Percentiles rank a stretch among this genome's conserved stretches.
phyloP scores from a whole-genome alignment of 1,284 basidiomycete species.

The Wolfiporia cocos region DNA sequence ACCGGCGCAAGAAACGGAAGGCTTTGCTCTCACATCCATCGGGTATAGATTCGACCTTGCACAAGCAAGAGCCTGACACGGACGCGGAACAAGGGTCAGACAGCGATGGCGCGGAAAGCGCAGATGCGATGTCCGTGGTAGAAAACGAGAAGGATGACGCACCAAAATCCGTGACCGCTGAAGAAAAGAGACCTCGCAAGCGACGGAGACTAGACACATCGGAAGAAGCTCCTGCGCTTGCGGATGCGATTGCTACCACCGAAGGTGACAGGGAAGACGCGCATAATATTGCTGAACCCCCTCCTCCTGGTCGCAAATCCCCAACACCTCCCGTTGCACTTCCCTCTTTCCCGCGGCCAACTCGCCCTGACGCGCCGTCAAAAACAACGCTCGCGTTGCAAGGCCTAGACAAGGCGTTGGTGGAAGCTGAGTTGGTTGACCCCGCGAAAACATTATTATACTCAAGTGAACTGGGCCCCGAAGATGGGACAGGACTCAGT shows the following conservation, averaged over 20 bases:
- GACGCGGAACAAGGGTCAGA: slow-evolving; percentile 2
- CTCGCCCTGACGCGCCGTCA: slow-evolving; percentile 65
- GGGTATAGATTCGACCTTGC: not conserved
- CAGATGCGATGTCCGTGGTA: not conserved
- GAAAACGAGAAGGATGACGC: no score
- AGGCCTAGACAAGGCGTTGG: slow-evolving; percentile 70
- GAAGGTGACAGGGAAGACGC: slow-evolving; percentile 3
- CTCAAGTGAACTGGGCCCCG: slow-evolving; percentile 33
- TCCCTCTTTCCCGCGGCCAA: slow-evolving; percentile 69
- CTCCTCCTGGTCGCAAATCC: slow-evolving; percentile 20
- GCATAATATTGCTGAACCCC: slow-evolving; percentile 3
- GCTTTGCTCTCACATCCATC: no score
- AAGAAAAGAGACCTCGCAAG: slow-evolving; percentile 30
- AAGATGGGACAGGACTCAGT: slow-evolving; percentile 45
- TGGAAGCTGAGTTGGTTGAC: slow-evolving; percentile 69
- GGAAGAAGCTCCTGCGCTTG: not conserved
- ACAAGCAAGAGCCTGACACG: not conserved
- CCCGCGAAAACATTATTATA: slow-evolving; percentile 47
- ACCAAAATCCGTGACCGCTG: slow-evolving; percentile 2
- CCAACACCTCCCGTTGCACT: slow-evolving; percentile 34
- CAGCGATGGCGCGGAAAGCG: slow-evolving; percentile 3
- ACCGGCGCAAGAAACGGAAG: slow-evolving; percentile 27
- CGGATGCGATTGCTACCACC: not conserved
- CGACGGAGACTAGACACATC: slow-evolving; percentile 28
- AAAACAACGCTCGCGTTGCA: slow-evolving; percentile 65